A percentile compares a stretch with the other conserved stretches of the same genome.
These are phyloP conservation scores for Cladosporium austrohemisphaericum DNA, from an alignment of 2,329 filamentous ascomycete species.

Conservation along the genomic window DNA sequence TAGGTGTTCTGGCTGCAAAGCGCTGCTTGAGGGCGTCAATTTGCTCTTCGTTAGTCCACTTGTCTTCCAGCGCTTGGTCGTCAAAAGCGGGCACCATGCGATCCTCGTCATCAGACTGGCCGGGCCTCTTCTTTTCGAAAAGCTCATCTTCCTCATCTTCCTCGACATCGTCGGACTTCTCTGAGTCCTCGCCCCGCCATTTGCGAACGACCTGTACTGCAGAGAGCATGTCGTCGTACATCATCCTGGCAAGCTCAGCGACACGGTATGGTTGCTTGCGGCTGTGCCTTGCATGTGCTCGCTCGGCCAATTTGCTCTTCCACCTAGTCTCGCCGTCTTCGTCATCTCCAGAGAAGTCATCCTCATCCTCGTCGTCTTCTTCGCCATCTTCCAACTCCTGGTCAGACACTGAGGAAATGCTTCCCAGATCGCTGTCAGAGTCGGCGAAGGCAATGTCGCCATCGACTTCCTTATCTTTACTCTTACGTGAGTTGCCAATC, in stretches of 20 bases:
- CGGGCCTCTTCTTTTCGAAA: conserved; percentile 55
- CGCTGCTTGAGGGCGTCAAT: conserved; percentile 69
- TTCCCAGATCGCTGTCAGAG: conserved; percentile 93
- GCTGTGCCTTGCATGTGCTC: conserved; percentile 67
- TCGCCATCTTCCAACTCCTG: conserved; percentile 49
- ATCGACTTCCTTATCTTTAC: conserved; percentile 49
- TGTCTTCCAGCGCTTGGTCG: conserved; percentile 74
- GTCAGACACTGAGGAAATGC: conserved; percentile 64
- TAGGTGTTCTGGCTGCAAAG: conserved; percentile 68
- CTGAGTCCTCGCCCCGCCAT: conserved; percentile 69
- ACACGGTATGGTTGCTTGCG: conserved; percentile 71
- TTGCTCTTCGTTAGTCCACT: conserved; percentile 78
- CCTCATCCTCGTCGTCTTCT: conserved; percentile 56
- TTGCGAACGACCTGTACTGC: conserved; percentile 70
- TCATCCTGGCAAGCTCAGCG: conserved; percentile 75
- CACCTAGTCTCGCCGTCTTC: conserved; percentile 73
- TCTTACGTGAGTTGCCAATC: conserved; percentile 48
- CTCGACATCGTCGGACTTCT: conserved; percentile 50
- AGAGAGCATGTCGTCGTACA: conserved; percentile 80
- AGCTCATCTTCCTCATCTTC: conserved; percentile 63
- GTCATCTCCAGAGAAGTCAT: conserved; percentile 57
- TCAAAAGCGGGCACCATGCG: conserved; percentile 74
- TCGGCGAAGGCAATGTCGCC: conserved; percentile 88
- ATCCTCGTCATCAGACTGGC: conserved; percentile 59
- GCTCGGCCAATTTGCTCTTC: conserved; percentile 82